Base-by-base conservation (phyloP, 2,329 filamentous ascomycete species). In the Microsporum ferrugineum region DNA sequence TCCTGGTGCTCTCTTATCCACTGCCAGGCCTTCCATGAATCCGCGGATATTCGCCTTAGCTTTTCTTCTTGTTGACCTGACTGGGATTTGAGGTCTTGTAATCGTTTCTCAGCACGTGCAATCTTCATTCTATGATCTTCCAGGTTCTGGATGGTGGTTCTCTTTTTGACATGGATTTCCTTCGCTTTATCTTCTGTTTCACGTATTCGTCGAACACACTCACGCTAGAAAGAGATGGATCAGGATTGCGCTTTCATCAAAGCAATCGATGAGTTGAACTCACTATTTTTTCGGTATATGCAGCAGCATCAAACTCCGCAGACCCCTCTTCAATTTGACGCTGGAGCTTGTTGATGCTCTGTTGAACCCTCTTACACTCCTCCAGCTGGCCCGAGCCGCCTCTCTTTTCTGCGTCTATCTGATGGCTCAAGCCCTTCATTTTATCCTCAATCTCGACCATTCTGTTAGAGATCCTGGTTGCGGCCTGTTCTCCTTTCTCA, bases 1-100 rank as follows among this genome's bases (percentile, higher is more conserved):
- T 80, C 71, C 62, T 80, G 81, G 70, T 99, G 84, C 1, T 84
- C 72, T 69, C 89, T 82, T 58, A 97, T 80, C 91, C 92, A 99
- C 47, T 85, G 79, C 85, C 89, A 96, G 1, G 86, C 90, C 65
- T 71, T 77, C 8, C 82, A 81, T 1, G 87, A 84, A 61, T 96
- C 88, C 0, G 70, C 70, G 8, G 86, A 87, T 0, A 81, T 14
- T 4, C 71, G 78, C 59, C 78, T 78, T 60, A 99, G 80, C 65
- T 87, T 84, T 57, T 76, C 83, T 60, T 88, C 77, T 66, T 89
- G 86, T 68, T 88, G 87, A 4, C 91, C 91, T 63, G 85, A 80
- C 66, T 88, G 83, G 0, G 89, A 92, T 57, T 89, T 80, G 12
- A 96, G 79, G 17, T 77, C 80, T 29, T 78, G 72, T 27, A 89